These are phyloP conservation scores for Metarhizium humberi DNA, from an alignment of 2,329 filamentous ascomycete genomes.

Conservation along the genomic window DNA sequence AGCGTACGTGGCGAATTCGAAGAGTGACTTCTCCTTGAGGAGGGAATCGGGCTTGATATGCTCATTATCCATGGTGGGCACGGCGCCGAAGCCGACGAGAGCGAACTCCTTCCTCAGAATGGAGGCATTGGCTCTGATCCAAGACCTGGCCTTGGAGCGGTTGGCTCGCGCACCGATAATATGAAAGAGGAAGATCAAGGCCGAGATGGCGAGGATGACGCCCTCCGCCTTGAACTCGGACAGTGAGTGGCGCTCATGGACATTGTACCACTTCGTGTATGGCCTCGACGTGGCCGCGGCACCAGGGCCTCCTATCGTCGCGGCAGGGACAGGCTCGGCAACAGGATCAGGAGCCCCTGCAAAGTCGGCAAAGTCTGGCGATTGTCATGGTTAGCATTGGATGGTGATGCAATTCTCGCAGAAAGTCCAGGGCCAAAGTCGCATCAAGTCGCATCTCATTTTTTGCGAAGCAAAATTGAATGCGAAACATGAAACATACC, in stretches of 20 bases:
- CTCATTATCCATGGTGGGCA: slow-evolving; percentile 35
- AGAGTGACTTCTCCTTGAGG: slow-evolving; percentile 78
- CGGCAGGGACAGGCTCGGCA: slow-evolving; percentile 38
- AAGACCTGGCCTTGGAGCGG: slow-evolving; percentile 67
- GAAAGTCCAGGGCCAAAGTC: background rate
- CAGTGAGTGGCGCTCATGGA: slow-evolving; percentile 81
- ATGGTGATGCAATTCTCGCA: background rate
- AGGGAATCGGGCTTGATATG: slow-evolving; percentile 33
- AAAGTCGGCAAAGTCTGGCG: slow-evolving; percentile 86
- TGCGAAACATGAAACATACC: slow-evolving; percentile 39
- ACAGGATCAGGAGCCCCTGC: slow-evolving; percentile 64
- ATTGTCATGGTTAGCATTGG: background rate
- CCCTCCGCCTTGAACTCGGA: slow-evolving; percentile 85
- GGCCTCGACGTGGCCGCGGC: slow-evolving; percentile 46
- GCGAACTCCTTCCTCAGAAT: slow-evolving; percentile 75
- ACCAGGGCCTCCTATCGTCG: slow-evolving; percentile 34
- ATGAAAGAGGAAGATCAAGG: slow-evolving; percentile 68
- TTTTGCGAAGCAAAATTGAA: background rate
- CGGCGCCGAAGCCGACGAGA: slow-evolving; percentile 67
- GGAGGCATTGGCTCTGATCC: slow-evolving; percentile 67
- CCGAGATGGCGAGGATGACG: slow-evolving; percentile 66
- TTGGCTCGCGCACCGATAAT: slow-evolving; percentile 74
- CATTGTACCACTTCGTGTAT: slow-evolving; percentile 92
- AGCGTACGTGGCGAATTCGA: slow-evolving; percentile 80
- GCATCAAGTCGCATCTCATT: background rate